Evolutionary conservation across 495 filamentous ascomycete genomes (phyloP).

Genomic region (Cairneyella variabilis): DNA sequence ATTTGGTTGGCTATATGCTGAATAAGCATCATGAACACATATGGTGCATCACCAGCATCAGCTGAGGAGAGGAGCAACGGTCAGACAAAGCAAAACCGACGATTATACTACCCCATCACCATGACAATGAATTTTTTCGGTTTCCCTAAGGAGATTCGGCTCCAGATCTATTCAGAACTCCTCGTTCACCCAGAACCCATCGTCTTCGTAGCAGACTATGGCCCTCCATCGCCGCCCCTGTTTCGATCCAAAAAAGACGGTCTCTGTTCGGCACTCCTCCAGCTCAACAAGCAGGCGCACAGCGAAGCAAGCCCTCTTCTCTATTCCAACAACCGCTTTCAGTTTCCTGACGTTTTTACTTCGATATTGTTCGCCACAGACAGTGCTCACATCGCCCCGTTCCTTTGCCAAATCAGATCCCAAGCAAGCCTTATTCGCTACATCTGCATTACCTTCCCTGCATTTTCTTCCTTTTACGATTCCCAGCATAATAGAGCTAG

Average conservation of each 20-base stretch:
- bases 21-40: no score
- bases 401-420: slow-evolving; percentile 21
- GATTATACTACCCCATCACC: not conserved
- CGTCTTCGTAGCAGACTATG: slow-evolving; percentile 20
- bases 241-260: slow-evolving; percentile 18
- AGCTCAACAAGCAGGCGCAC: slow-evolving; percentile 30
- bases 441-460: slow-evolving; percentile 21
- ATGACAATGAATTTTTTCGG: slow-evolving; percentile 2
- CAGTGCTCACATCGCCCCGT: slow-evolving; percentile 21
- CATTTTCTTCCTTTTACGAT: slow-evolving; percentile 16
- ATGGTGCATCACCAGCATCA: no score
- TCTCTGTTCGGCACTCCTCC: slow-evolving; percentile 34
- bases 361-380: no score
- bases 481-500: slow-evolving; percentile 4
- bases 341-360: slow-evolving; percentile 21
- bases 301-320: slow-evolving; percentile 34
- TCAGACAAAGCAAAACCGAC: not conserved
- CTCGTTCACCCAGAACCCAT: slow-evolving; percentile 18
- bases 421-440: slow-evolving; percentile 21
- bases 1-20: no score
- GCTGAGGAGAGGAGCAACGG: not conserved
- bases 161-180: slow-evolving; percentile 3
- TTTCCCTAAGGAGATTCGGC: slow-evolving; percentile 2
- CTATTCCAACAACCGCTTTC: slow-evolving; percentile 33
- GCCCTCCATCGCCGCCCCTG: slow-evolving; percentile 17